These are phyloP conservation scores for Thalassiosira hispida DNA, from an alignment of 352 stramenopile species.

Conservation along the genomic window DNA sequence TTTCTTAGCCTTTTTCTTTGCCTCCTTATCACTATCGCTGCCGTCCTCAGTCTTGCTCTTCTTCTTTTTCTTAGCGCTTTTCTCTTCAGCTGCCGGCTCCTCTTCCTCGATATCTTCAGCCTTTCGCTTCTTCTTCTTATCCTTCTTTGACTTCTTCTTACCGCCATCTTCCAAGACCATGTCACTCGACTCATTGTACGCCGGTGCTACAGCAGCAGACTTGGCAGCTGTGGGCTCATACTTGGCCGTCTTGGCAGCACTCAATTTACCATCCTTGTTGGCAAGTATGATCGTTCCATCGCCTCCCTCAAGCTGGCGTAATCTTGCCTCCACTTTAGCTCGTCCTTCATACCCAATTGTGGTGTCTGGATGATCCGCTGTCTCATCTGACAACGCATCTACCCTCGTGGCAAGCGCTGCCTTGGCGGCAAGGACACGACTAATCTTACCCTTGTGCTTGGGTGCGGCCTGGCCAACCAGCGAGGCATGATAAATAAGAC, in stretches of 20 bases:
- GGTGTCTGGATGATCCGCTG: slow-evolving; percentile 86
- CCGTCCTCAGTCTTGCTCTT: too few species aligned
- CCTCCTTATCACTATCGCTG: too few species aligned
- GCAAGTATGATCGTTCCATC: slow-evolving; percentile 88
- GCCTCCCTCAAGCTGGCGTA: slow-evolving; percentile 97
- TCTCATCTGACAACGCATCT: slow-evolving; percentile 97
- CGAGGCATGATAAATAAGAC: slow-evolving; percentile 99
- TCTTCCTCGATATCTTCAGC: slow-evolving; percentile 30
- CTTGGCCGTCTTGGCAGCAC: slow-evolving; percentile 74
- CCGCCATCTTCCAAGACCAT: slow-evolving; percentile 90
- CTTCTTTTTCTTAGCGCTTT: too few species aligned
- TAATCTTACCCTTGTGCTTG: slow-evolving; percentile 99
- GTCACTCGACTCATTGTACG: slow-evolving; percentile 95
- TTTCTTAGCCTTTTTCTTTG: too few species aligned
- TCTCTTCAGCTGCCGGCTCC: neutral
- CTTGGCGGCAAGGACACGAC: slow-evolving; percentile 97
- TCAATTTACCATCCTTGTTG: slow-evolving; percentile 86
- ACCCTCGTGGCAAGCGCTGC: slow-evolving; percentile 97
- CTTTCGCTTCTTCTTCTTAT: slow-evolving; percentile 75
- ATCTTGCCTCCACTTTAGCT: slow-evolving; percentile 96
- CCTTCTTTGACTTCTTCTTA: slow-evolving; percentile 76
- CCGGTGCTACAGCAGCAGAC: slow-evolving; percentile 70
- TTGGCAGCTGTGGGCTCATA: slow-evolving; percentile 80
- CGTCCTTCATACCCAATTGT: slow-evolving; percentile 97
- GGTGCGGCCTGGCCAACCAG: slow-evolving; percentile 98